Evolutionary conservation across 106 monocot species (phyloP).

Genomic region (Acorus gramineus): DNA sequence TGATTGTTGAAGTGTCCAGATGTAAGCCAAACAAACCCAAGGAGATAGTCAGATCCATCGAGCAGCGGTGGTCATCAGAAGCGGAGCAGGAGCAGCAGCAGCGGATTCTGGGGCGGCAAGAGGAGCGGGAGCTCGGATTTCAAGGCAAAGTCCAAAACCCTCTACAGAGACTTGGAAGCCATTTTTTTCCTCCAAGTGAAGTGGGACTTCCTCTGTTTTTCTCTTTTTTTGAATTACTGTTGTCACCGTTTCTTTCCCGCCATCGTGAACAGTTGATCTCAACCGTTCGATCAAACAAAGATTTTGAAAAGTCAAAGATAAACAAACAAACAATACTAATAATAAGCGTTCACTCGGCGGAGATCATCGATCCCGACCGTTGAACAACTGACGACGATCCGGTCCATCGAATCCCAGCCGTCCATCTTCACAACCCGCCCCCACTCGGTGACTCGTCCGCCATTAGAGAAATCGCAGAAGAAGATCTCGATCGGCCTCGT

Average conservation of each 20-base stretch:
- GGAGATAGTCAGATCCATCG: no score
- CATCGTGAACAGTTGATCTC: no score
- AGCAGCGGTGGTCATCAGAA: constrained; percentile 29
- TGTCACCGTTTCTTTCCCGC: no score
- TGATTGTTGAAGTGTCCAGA: no score
- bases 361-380: constrained; percentile 29
- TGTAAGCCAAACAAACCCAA: no score
- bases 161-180: constrained; percentile 77
- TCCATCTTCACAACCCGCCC: constrained; percentile 6
- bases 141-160: constrained; percentile 34
- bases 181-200: constrained; percentile 76
- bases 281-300: no score
- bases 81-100: no score
- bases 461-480: constrained; percentile 11
- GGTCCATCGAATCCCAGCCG: constrained; percentile 12
- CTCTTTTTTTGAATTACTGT: no score
- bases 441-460: constrained; percentile 13
- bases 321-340: no score
- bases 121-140: constrained; percentile 49
- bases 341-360: no score
- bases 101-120: constrained; percentile 31
- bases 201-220: no score
- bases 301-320: no score
- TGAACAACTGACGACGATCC: constrained; percentile 22
- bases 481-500: constrained; percentile 17